Percentiles rank a stretch among this genome's conserved stretches.
These are phyloP conservation scores for Cryptococcus wingfieldii DNA, from an alignment of 1,284 basidiomycete genomes.

Conservation along the genomic window DNA sequence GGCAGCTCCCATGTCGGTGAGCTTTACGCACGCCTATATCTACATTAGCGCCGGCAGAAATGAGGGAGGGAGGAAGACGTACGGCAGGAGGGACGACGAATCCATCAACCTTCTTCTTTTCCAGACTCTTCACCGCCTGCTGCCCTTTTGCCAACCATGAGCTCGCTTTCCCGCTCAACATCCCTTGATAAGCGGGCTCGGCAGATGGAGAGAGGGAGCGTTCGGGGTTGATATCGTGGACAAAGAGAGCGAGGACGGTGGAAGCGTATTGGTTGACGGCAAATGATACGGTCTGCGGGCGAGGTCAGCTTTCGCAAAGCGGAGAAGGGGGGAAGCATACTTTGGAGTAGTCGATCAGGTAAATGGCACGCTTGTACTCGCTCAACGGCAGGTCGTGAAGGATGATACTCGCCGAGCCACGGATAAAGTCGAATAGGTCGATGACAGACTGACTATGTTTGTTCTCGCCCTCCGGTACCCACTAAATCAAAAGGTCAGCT, in stretches of 20 bases:
- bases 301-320: background rate
- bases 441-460: slow-evolving; percentile 44
- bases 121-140: slow-evolving; percentile 42
- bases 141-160: slow-evolving; percentile 48
- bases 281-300: slow-evolving; percentile 32
- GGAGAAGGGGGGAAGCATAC: slow-evolving; percentile 13
- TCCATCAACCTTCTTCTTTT: slow-evolving; percentile 39
- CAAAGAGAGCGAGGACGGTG: slow-evolving; percentile 42
- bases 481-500: slow-evolving; percentile 18
- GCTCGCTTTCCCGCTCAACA: slow-evolving; percentile 39
- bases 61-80: slow-evolving; percentile 5
- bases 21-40: slow-evolving; percentile 42
- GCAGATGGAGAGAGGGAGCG: slow-evolving; percentile 25
- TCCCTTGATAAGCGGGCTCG: slow-evolving; percentile 19
- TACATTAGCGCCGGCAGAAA: background rate
- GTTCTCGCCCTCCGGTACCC: slow-evolving; percentile 45
- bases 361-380: slow-evolving; percentile 46
- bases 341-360: slow-evolving; percentile 47
- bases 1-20: slow-evolving; percentile 45
- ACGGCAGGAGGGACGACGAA: slow-evolving; percentile 38
- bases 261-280: slow-evolving; percentile 43
- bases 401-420: slow-evolving; percentile 36
- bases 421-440: slow-evolving; percentile 47
- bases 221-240: slow-evolving; percentile 34
- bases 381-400: slow-evolving; percentile 40